A percentile compares a stretch with the other conserved stretches of the same genome.
Evolutionary conservation across 1,139 yeast genomes (phyloP).

Genomic region (Starmera stellimalicola): DNA sequence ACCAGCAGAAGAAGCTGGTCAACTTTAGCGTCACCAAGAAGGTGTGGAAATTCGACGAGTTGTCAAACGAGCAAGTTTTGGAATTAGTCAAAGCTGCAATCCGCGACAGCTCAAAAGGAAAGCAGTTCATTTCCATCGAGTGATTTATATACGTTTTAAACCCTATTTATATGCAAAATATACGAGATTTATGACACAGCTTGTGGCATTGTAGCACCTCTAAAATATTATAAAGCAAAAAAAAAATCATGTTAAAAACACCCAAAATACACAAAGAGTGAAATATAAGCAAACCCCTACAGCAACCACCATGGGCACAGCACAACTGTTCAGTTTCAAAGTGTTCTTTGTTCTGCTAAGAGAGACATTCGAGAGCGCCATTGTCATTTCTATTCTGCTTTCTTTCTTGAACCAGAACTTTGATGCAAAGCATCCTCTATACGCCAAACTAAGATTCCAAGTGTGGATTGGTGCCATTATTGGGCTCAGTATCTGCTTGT

Average conservation of each 20-base stretch:
- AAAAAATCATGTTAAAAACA: neutral
- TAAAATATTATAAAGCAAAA: neutral
- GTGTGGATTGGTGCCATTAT: conserved; percentile 66
- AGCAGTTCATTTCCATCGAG: conserved; percentile 16
- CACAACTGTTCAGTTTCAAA: conserved; percentile 18
- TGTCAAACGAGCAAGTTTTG: conserved; percentile 40
- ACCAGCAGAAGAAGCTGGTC: conserved; percentile 47
- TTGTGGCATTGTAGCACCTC: too few species aligned
- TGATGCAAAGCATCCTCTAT: conserved; percentile 32
- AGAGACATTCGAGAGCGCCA: conserved; percentile 76
- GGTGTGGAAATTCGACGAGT: conserved; percentile 29
- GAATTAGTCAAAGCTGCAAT: conserved; percentile 45
- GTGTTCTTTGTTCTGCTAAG: conserved; percentile 72
- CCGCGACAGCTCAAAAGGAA: conserved; percentile 24
- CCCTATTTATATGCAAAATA: too few species aligned
- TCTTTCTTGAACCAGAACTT: conserved; percentile 80
- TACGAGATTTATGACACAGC: too few species aligned
- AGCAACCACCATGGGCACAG: neutral
- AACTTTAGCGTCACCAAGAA: conserved; percentile 53
- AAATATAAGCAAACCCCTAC: too few species aligned
- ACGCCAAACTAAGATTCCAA: conserved; percentile 50
- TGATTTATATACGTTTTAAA: too few species aligned
- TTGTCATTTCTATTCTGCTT: conserved; percentile 73
- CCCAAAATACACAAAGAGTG: neutral
- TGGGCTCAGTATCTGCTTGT: conserved; percentile 60